phyloP scores from a whole-genome alignment of 495 filamentous ascomycete species.

The Talaromyces liani region DNA sequence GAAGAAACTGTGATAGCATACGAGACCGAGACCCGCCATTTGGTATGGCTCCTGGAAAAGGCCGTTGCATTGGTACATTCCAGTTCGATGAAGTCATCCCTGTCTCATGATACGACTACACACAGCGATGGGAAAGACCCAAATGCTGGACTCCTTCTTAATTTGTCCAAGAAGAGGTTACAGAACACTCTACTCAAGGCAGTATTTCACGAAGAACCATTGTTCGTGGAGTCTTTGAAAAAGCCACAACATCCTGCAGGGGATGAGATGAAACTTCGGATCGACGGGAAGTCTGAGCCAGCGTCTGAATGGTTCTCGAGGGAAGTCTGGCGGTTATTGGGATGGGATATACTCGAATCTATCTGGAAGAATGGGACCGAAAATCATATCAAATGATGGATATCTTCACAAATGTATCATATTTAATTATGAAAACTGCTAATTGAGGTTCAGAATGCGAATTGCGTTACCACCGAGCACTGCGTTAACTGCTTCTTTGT shows the following conservation, averaged over 20 bases:
- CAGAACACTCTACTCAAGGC: slow-evolving; percentile 36
- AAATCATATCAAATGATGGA: background rate
- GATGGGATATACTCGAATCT: slow-evolving; percentile 35
- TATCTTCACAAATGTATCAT: background rate
- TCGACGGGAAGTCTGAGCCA: slow-evolving; percentile 4
- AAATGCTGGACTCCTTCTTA: slow-evolving; percentile 13
- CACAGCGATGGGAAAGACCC: background rate
- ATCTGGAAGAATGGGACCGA: slow-evolving; percentile 5
- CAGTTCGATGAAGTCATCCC: slow-evolving; percentile 4
- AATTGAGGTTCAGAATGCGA: slow-evolving; percentile 50
- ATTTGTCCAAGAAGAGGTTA: slow-evolving; percentile 21
- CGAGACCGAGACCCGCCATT: slow-evolving; percentile 24
- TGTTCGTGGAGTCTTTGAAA: slow-evolving; percentile 21
- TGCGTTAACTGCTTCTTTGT: slow-evolving; percentile 36
- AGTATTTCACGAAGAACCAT: slow-evolving; percentile 25
- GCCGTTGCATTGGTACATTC: slow-evolving; percentile 20
- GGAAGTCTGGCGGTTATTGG: slow-evolving; percentile 41
- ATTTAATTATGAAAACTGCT: slow-evolving; percentile 5
- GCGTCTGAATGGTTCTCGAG: slow-evolving; percentile 39
- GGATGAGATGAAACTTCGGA: background rate
- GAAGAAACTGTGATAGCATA: slow-evolving; percentile 13
- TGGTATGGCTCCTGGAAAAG: slow-evolving; percentile 32
- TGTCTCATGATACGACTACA: background rate
- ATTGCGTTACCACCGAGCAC: slow-evolving; percentile 69
- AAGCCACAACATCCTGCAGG: slow-evolving; percentile 17